These are phyloP conservation scores for Peribolospora baueri DNA, from an alignment of 768 basidiomycete genomes.

Conservation along the genomic window DNA sequence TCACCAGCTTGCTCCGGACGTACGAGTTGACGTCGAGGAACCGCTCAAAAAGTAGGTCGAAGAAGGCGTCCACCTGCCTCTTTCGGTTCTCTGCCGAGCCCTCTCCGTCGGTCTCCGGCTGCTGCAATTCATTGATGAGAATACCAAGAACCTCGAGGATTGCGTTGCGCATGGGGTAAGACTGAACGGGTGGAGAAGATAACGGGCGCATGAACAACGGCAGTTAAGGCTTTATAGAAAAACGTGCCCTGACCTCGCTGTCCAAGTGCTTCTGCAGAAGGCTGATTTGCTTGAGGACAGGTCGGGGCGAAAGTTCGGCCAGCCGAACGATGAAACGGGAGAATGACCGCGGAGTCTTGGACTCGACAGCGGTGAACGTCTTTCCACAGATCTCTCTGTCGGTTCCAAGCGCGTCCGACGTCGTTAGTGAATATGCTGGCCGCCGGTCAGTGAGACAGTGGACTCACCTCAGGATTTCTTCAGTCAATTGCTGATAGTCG, in stretches of 20 bases:
- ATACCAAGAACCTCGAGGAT: constrained; percentile 70
- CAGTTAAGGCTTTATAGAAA: not conserved
- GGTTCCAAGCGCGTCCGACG: constrained; percentile 6
- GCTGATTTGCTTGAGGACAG: constrained; percentile 71
- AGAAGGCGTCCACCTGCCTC: constrained; percentile 48
- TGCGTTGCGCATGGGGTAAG: constrained; percentile 88
- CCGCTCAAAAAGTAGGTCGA: constrained; percentile 64
- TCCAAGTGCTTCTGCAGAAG: constrained; percentile 65
- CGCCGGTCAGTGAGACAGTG: not conserved
- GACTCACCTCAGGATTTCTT: constrained; percentile 46
- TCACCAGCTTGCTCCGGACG: constrained; percentile 68
- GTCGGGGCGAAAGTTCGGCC: constrained; percentile 50
- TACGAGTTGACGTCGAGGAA: constrained; percentile 69
- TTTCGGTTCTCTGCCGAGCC: constrained; percentile 29
- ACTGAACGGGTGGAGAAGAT: constrained; percentile 24
- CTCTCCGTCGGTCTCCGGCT: not conserved
- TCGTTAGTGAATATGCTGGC: too few relatives aligned
- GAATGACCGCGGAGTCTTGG: constrained; percentile 64
- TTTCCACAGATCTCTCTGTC: constrained; percentile 55
- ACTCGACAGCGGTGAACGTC: constrained; percentile 47
- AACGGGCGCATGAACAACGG: not conserved
- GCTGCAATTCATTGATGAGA: constrained; percentile 49
- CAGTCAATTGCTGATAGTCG: constrained; percentile 66
- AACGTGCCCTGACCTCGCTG: constrained; percentile 41
- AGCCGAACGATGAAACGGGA: constrained; percentile 59